phyloP scores from a whole-genome alignment of 1,284 basidiomycete genomes.

The Melanopsichium pennsylvanicum region DNA sequence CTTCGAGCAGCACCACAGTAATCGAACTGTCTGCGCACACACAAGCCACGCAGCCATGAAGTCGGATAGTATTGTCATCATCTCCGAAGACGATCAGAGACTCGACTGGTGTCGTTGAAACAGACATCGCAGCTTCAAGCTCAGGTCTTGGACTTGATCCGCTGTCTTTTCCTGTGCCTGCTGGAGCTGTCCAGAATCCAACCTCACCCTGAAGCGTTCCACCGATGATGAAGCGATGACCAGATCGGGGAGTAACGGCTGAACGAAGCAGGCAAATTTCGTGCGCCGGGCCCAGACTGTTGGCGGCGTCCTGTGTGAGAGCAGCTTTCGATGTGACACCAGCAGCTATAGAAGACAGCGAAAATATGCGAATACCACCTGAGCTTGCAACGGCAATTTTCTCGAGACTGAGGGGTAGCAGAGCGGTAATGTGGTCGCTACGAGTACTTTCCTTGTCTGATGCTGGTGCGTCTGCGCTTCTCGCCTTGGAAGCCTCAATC shows the following conservation, averaged over 20 bases:
- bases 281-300: conserved; percentile 16
- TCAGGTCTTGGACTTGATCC: conserved; percentile 66
- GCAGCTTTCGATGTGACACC: not conserved
- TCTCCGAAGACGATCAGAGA: conserved; percentile 72
- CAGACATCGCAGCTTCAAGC: conserved; percentile 74
- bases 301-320: not conserved
- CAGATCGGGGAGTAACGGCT: conserved; percentile 34
- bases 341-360: conserved; percentile 14
- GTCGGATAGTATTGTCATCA: conserved; percentile 70
- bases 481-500: not conserved
- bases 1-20: conserved; percentile 78
- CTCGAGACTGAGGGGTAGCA: conserved; percentile 42
- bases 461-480: too few species aligned
- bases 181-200: conserved; percentile 63
- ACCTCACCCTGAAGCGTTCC: conserved; percentile 53
- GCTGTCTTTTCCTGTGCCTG: not conserved
- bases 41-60: conserved; percentile 78
- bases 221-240: conserved; percentile 41
- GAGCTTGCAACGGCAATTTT: conserved; percentile 22
- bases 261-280: conserved; percentile 36
- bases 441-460: not conserved
- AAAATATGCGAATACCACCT: conserved; percentile 13
- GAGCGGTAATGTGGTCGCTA: conserved; percentile 11
- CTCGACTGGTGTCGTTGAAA: conserved; percentile 75
- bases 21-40: conserved; percentile 81